Conservation (phyloP, 331 rosid species). For the Arachis monticola region DNA sequence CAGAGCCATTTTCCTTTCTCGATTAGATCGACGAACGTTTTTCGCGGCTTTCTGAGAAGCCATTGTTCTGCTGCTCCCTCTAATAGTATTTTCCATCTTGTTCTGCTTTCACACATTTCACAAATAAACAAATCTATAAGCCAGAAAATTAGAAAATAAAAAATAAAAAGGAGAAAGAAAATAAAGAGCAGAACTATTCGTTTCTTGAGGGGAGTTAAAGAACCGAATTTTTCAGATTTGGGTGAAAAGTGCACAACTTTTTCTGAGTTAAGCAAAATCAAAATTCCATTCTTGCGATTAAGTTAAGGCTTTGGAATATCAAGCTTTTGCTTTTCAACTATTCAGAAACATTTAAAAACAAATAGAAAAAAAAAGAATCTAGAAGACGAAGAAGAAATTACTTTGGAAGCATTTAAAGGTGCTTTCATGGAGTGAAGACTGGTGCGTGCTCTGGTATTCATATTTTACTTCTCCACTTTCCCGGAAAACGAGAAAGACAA, state of each 20-base stretch:
- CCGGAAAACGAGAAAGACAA: slow-evolving; percentile 51
- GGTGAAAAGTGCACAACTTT: slow-evolving; percentile 56
- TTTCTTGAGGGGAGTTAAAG: slow-evolving; percentile 58
- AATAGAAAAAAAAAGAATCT: neutral
- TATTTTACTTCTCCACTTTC: slow-evolving; percentile 43
- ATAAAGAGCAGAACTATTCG: slow-evolving; percentile 42
- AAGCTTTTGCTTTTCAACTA: slow-evolving; percentile 42
- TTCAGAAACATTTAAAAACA: slow-evolving; percentile 16
- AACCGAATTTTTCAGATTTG: slow-evolving; percentile 58
- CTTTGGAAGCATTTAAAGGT: slow-evolving; percentile 67
- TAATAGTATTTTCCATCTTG: slow-evolving; percentile 59
- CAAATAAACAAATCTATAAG: slow-evolving; percentile 39
- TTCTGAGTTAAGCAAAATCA: slow-evolving; percentile 31
- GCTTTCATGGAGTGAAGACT: slow-evolving; percentile 66
- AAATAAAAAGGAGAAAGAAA: neutral
- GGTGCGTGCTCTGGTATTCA: slow-evolving; percentile 76
- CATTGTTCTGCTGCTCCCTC: slow-evolving; percentile 57
- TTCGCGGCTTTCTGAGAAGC: slow-evolving; percentile 57
- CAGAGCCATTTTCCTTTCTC: slow-evolving; percentile 85
- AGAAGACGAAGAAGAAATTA: slow-evolving; percentile 41
- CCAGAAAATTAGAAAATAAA: too few species aligned
- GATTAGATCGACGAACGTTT: slow-evolving; percentile 70
- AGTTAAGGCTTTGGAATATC: slow-evolving; percentile 30
- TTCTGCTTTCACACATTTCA: slow-evolving; percentile 60
- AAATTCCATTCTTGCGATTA: slow-evolving; percentile 36